Base-by-base conservation (phyloP, 441 rosid species). In the Erysimum cheiri region DNA sequence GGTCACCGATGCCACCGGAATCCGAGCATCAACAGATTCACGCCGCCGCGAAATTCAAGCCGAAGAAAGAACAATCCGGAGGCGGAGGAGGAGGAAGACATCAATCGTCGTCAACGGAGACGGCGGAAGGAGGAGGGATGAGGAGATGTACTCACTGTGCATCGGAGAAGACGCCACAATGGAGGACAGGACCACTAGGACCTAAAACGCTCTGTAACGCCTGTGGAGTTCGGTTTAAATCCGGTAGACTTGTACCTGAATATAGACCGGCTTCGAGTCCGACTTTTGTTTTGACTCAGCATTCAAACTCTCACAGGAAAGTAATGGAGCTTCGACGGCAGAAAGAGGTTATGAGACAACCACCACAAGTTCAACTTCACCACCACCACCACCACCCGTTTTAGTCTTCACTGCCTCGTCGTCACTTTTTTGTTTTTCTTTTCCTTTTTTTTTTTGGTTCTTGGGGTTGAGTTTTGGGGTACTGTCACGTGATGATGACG, bases 211-310 rank as follows among this genome's bases (percentile, higher is more conserved):
- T 86, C 0, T 86, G 91, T 52, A 86, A 86, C 56, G 91, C 91
- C 0, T 84, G 91, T 48, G 91, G 91, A 8, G 88, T 86, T 31
- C 83, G 88, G 66, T 86, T 72, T 78, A 86, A 86, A 75, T 86
- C 91, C 49, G 88, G 91, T 37, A 72, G 88, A 17, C 88, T 86
- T 17, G 88, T 84, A 52, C 87, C 88, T 44, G 88, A 86, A 60
- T 86, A 86, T 73, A 73, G 91, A 68, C 91, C 91, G n/a, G 88
- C 87, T 13, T 78, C 91, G 1, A 86, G 91, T 75, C 88, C 88
- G 0, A 86, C 91, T 5, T 86, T 86, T 48, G 82, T 86, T 31
- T 79, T 83, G 77, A 82, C 88, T 53, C 88, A 83, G 74, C 91
- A 86, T 62, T 86, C 91, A n/a, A 84, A 86, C 62, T 86, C 91